phyloP scores from a whole-genome alignment of 345 rosid genomes.

The Geranium rotundifolium region DNA sequence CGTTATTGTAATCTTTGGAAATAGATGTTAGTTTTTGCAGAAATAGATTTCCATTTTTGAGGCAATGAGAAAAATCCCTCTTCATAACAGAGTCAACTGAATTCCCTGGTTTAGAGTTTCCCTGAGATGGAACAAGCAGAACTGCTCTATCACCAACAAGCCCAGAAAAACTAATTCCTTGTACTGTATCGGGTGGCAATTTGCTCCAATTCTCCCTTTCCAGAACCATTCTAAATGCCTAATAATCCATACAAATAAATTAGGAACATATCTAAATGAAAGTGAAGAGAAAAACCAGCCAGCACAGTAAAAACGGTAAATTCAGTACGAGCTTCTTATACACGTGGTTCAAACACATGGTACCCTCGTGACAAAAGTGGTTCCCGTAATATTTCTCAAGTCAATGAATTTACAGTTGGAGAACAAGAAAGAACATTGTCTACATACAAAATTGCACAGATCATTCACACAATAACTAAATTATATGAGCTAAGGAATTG shows the following conservation, averaged over 20 bases:
- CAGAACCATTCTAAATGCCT: conserved; percentile 98
- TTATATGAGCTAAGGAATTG: no score
- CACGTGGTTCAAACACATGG: neutral
- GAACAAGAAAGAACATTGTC: neutral
- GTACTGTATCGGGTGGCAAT: conserved; percentile 61
- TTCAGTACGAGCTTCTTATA: neutral
- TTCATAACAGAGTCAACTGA: conserved; percentile 24
- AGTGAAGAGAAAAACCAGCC: neutral
- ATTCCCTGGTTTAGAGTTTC: conserved; percentile 33
- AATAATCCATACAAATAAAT: conserved; percentile 5
- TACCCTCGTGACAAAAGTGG: neutral
- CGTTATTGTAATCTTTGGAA: conserved; percentile 35
- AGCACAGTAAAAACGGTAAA: neutral
- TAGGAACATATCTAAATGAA: neutral
- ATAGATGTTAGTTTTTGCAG: conserved; percentile 33
- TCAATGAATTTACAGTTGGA: neutral
- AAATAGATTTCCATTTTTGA: conserved; percentile 77
- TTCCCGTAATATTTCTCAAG: neutral
- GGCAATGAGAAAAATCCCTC: conserved; percentile 77
- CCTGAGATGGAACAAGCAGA: conserved; percentile 44
- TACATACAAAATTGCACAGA: neutral
- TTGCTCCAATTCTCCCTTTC: conserved; percentile 90
- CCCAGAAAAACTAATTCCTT: conserved; percentile 76
- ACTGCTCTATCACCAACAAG: conserved; percentile 96
- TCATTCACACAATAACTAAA: no score